phyloP scores from a whole-genome alignment of 2,329 filamentous ascomycete genomes.

The Aspergillus novofumigatus region DNA sequence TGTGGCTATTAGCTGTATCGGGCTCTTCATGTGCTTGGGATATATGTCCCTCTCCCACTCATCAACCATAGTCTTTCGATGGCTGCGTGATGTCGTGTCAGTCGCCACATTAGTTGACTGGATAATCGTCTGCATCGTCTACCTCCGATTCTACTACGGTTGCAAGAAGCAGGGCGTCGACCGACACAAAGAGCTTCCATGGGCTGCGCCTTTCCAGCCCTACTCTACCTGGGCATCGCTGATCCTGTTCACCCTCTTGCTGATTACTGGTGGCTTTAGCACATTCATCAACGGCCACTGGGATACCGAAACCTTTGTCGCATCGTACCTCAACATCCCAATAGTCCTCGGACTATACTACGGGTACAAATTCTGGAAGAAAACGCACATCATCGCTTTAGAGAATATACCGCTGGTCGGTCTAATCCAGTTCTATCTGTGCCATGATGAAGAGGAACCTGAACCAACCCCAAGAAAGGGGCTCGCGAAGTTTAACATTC shows the following conservation, averaged over 20 bases:
- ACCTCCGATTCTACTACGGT: constrained; percentile 50
- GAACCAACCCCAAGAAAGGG: background rate
- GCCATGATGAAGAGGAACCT: background rate
- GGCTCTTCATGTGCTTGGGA: constrained; percentile 55
- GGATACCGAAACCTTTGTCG: constrained; percentile 57
- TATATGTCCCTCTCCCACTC: constrained; percentile 59
- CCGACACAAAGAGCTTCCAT: constrained; percentile 37
- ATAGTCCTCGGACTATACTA: constrained; percentile 22
- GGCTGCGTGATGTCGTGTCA: constrained; percentile 60
- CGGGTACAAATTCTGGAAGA: background rate
- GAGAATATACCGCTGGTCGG: background rate
- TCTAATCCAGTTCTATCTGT: background rate
- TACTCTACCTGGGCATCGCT: constrained; percentile 58
- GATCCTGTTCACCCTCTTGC: constrained; percentile 53
- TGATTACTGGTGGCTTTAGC: constrained; percentile 64
- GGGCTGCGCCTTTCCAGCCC: constrained; percentile 47
- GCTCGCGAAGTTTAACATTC: background rate
- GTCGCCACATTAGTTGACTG: constrained; percentile 48
- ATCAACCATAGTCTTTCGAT: constrained; percentile 59
- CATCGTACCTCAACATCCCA: constrained; percentile 56
- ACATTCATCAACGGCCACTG: constrained; percentile 19
- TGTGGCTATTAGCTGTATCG: constrained; percentile 49
- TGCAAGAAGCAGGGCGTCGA: constrained; percentile 36
- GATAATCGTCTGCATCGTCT: constrained; percentile 54
- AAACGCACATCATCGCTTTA: background rate